A percentile compares a stretch with the other conserved stretches of the same genome.
Evolutionary conservation across 1,284 basidiomycete genomes (phyloP).

Genomic region (Malassezia japonica): DNA sequence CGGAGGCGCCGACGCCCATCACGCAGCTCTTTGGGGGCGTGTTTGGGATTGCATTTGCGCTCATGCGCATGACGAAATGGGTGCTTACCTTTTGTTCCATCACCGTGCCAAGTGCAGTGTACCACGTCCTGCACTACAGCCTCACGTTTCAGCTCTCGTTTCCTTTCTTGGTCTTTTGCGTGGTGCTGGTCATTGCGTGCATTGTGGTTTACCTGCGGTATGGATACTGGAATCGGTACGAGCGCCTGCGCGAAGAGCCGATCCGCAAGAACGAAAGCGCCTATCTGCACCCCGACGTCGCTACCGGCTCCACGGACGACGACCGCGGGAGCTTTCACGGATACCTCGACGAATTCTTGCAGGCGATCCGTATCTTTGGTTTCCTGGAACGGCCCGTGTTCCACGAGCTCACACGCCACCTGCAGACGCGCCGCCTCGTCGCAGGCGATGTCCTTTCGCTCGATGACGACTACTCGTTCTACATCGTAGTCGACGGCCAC

Average conservation of each 20-base stretch:
- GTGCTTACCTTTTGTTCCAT: conserved; percentile 35
- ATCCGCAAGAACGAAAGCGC: conserved; percentile 35
- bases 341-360: conserved; percentile 47
- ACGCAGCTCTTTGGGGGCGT: conserved; percentile 27
- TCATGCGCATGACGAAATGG: conserved; percentile 31
- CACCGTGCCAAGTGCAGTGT: conserved; percentile 38
- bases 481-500: conserved; percentile 46
- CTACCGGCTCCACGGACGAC: conserved; percentile 23
- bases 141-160: conserved; percentile 46
- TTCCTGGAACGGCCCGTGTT: conserved; percentile 48
- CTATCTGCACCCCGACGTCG: conserved; percentile 42
- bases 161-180: conserved; percentile 33
- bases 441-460: conserved; percentile 43
- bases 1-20: background rate
- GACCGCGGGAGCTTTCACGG: conserved; percentile 40
- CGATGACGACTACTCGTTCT: conserved; percentile 43
- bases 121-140: conserved; percentile 40
- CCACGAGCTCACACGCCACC: conserved; percentile 45
- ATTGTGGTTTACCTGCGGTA: conserved; percentile 50
- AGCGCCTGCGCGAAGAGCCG: conserved; percentile 40
- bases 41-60: conserved; percentile 30
- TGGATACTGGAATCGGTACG: conserved; percentile 42
- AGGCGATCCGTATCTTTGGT: conserved; percentile 47
- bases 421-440: conserved; percentile 43
- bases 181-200: conserved; percentile 22